phyloP scores from a whole-genome alignment of 176 grass and related monocot species.

The Rhynchospora pubera region DNA sequence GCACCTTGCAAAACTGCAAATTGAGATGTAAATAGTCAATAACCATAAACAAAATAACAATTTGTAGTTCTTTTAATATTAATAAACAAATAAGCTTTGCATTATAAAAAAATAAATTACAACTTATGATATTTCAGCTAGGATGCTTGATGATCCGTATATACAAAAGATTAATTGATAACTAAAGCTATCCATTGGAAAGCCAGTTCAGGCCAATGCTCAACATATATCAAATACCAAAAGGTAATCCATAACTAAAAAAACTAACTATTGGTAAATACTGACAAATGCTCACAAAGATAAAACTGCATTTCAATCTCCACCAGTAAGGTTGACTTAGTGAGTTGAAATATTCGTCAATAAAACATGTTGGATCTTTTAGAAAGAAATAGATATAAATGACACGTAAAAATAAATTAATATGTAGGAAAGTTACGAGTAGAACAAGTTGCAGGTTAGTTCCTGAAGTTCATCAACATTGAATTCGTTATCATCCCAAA shows the following conservation, averaged over 20 bases:
- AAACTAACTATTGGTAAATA: no score
- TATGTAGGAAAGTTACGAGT: slow-evolving; percentile 37
- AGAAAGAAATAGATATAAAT: not conserved
- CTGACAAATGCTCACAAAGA: not conserved
- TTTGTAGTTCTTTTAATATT: no score
- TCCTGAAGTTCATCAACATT: slow-evolving; percentile 49
- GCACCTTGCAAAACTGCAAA: slow-evolving; percentile 55
- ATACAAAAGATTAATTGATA: no score
- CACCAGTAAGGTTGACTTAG: not conserved
- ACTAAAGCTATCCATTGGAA: not conserved
- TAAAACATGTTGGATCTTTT: not conserved
- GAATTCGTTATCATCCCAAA: slow-evolving; percentile 68
- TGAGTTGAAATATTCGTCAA: no score
- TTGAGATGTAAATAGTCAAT: not conserved
- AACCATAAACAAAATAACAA: not conserved
- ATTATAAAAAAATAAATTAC: no score
- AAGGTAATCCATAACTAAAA: no score
- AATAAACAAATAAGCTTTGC: no score
- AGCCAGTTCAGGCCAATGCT: not conserved
- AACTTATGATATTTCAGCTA: no score
- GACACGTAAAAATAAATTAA: not conserved
- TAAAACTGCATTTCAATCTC: not conserved
- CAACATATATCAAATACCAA: no score
- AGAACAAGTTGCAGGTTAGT: slow-evolving; percentile 74
- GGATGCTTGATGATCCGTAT: no score